Base-by-base conservation (phyloP, 2,329 filamentous ascomycete genomes). In the Cercospora zeae-maydis region DNA sequence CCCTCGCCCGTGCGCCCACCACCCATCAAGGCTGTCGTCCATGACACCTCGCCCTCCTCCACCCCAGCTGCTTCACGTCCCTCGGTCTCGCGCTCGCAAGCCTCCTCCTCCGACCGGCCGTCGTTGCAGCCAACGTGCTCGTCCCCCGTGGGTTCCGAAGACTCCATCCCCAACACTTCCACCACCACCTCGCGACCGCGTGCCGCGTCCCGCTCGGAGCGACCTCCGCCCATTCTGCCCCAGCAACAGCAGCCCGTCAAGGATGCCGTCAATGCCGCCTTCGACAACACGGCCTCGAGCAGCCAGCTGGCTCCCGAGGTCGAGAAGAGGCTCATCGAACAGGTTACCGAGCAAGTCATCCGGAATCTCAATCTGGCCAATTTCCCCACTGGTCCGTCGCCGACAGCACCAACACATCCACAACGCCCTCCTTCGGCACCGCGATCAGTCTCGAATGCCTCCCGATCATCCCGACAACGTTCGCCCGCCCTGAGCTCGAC, bases 271-370 rank as follows among this genome's bases (percentile, higher is more conserved):
- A 81, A 79, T 67, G 81, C 81, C 65, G 84, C 84, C 9, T 84
- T 85, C 63, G 78, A 83, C 67, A 80, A 80, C 57, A 78, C 81
- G 10, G 78, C 82, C 42, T 75, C 79, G 8, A 75, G 78, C 16
- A 78, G 78, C 62, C 79, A 81, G 39, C 76, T 88, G 11, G 82
- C 86, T 57, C 85, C 85, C 1, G 83, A 86, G 7, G 77, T 88
- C 21, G 80, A 89, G 56, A 82, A 84, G 53, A 82, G 86, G 64
- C 85, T 88, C 67, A 86, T 83, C 1, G 80, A 82, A 59, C 82
- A 78, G 61, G 81, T 86, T 27, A 83, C 84, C 1, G 81, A 85
- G 72, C 83, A 87, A 62, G 80, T 82, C 34, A 79, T 79, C 69
- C 78, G 73, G 64, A 67, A 69, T 31, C 60, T 74, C 24, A 67